Evolutionary conservation across 345 rosid species (phyloP).

Genomic region (Eucalyptus curtisii): DNA sequence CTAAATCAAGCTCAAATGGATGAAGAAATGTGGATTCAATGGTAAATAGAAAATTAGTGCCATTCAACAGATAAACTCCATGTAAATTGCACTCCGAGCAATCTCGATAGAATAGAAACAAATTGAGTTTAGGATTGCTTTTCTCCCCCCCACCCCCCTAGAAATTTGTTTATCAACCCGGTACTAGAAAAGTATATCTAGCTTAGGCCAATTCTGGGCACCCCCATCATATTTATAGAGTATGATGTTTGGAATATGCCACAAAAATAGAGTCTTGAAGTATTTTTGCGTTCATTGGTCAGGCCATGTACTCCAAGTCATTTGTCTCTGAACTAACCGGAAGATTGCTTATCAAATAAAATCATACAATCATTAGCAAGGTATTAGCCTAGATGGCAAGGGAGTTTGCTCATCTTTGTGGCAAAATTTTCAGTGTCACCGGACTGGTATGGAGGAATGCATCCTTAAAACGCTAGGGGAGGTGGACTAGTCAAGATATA

Average conservation of each 20-base stretch:
- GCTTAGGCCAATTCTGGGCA: background rate
- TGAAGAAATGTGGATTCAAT: background rate
- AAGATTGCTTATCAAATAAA: background rate
- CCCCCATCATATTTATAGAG: background rate
- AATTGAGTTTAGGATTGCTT: background rate
- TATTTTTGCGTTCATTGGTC: background rate
- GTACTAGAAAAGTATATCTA: background rate
- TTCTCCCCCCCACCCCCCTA: fast-evolving
- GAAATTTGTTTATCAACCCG: background rate
- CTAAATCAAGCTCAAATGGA: background rate
- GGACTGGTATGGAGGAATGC: background rate
- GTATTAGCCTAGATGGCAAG: background rate
- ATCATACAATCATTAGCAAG: background rate
- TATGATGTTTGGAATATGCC: background rate
- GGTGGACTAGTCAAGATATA: background rate
- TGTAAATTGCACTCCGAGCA: background rate
- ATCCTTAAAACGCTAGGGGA: background rate
- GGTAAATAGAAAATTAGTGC: background rate
- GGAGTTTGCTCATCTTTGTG: background rate
- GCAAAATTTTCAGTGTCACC: background rate
- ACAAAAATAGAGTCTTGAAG: background rate
- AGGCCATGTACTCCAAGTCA: background rate
- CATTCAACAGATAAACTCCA: background rate
- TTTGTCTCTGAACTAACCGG: background rate
- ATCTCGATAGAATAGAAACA: background rate